Percentiles rank a stretch among this genome's conserved stretches.
Conservation (phyloP, 1,139 yeast genomes). For the Wickerhamomyces sp. region DNA sequence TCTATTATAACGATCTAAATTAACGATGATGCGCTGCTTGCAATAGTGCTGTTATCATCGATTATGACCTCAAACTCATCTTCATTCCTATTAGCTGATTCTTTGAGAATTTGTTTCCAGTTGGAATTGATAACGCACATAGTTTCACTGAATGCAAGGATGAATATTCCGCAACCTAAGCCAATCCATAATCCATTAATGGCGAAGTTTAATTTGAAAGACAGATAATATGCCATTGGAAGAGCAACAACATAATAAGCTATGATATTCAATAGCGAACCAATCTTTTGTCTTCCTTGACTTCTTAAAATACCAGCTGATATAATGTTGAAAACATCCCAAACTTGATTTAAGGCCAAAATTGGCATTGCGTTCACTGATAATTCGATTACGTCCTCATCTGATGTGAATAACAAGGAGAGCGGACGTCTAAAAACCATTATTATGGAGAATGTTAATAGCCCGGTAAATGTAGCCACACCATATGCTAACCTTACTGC, state of each 20-base stretch:
- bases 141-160: constrained; percentile 48
- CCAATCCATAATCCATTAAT: constrained; percentile 63
- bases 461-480: constrained; percentile 26
- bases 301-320: constrained; percentile 60
- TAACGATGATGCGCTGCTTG: constrained; percentile 14
- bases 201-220: constrained; percentile 45
- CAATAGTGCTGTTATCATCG: constrained; percentile 21
- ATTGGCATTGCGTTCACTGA: constrained; percentile 25
- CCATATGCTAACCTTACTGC: constrained; percentile 18
- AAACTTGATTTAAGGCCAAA: constrained; percentile 55
- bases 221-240: constrained; percentile 52
- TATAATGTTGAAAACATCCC: constrained; percentile 51
- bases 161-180: constrained; percentile 50
- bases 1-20: no score
- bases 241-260: constrained; percentile 57
- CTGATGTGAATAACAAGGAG: constrained; percentile 26
- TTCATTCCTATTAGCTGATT: constrained; percentile 47
- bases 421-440: constrained; percentile 22
- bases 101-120: constrained; percentile 59
- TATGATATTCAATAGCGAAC: constrained; percentile 53
- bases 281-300: constrained; percentile 64
- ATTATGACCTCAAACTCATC: constrained; percentile 19
- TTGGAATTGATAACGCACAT: constrained; percentile 42
- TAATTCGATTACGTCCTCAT: constrained; percentile 21
- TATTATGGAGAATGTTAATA: constrained; percentile 21